phyloP scores from a whole-genome alignment of 2,329 filamentous ascomycete genomes.

The Polytolypa hystricis region DNA sequence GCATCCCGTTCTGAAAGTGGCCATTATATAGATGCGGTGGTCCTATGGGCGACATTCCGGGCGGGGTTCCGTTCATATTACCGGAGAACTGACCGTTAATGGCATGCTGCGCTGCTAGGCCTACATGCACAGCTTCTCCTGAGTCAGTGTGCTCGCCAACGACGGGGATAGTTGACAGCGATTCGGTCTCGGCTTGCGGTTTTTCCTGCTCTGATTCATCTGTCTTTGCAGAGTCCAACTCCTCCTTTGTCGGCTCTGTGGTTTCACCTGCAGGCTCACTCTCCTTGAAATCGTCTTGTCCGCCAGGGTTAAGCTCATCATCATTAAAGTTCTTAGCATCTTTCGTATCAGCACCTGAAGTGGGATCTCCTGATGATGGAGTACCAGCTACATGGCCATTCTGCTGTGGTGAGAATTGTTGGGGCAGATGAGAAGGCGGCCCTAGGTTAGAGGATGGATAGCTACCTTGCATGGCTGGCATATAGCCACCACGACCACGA shows the following conservation, averaged over 20 bases:
- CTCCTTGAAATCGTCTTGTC: conserved; percentile 24
- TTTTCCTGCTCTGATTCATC: not conserved
- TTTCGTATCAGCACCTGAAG: conserved; percentile 14
- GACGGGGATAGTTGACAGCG: too few species aligned
- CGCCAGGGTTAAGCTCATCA: conserved; percentile 25
- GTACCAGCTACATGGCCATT: conserved; percentile 8
- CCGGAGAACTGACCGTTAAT: not conserved
- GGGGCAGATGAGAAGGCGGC: conserved; percentile 20
- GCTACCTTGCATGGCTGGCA: conserved; percentile 25
- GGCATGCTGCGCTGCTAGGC: conserved; percentile 1
- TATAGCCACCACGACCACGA: conserved; percentile 27
- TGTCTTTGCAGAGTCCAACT: conserved; percentile 1
- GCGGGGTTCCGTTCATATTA: not conserved
- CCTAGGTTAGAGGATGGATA: conserved; percentile 23
- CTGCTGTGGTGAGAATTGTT: conserved; percentile 11
- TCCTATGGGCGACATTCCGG: too few species aligned
- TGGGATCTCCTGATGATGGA: conserved; percentile 6
- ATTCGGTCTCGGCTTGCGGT: too few species aligned
- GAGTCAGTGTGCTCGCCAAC: conserved; percentile 15
- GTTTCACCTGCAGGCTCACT: conserved; percentile 14
- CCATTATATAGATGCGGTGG: too few species aligned
- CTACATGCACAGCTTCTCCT: not conserved
- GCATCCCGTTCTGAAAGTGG: conserved; percentile 11
- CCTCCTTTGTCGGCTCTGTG: conserved; percentile 11
- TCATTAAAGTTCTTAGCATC: conserved; percentile 21